phyloP scores from a whole-genome alignment of 2,329 filamentous ascomycete genomes.

The Sclerotiophoma versabilis region DNA sequence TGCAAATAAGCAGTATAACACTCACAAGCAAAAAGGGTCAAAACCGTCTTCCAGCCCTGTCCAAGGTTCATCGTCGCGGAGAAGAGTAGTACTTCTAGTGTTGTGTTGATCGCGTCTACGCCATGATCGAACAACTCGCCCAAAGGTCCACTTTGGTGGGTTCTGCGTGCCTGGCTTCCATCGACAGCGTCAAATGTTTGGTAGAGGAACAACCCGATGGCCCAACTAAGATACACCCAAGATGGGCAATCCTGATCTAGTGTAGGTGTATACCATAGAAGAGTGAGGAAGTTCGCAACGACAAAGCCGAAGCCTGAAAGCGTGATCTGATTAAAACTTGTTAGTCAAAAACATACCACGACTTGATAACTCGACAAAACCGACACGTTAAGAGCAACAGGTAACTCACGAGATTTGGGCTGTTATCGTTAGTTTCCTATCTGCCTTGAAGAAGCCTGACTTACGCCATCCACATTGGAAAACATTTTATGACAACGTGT shows the following conservation, averaged over 20 bases:
- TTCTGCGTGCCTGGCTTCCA: constrained; percentile 89
- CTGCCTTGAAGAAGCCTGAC: constrained; percentile 38
- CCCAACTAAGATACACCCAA: constrained; percentile 96
- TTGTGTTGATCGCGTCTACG: constrained; percentile 95
- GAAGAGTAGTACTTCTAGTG: constrained; percentile 91
- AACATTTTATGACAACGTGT: constrained; percentile 90
- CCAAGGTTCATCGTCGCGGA: constrained; percentile 92
- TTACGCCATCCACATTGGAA: constrained; percentile 93
- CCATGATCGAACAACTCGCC: constrained; percentile 97
- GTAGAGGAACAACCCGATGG: constrained; percentile 88
- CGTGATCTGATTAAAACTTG: constrained; percentile 68
- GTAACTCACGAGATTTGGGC: constrained; percentile 48
- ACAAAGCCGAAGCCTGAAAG: constrained; percentile 90
- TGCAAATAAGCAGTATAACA: not conserved
- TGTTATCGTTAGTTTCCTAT: constrained; percentile 34
- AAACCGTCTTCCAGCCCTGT: constrained; percentile 87
- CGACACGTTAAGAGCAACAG: not conserved
- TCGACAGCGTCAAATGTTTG: constrained; percentile 99
- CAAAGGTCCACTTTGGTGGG: constrained; percentile 88
- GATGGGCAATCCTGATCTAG: constrained; percentile 90
- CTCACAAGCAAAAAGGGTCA: constrained; percentile 80
- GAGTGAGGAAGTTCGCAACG: constrained; percentile 83
- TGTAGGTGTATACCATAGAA: constrained; percentile 95
- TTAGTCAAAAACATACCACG: not conserved
- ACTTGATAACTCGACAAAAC: not conserved